Conservation (phyloP, 2,329 filamentous ascomycete genomes). For the Emergomyces africanus region DNA sequence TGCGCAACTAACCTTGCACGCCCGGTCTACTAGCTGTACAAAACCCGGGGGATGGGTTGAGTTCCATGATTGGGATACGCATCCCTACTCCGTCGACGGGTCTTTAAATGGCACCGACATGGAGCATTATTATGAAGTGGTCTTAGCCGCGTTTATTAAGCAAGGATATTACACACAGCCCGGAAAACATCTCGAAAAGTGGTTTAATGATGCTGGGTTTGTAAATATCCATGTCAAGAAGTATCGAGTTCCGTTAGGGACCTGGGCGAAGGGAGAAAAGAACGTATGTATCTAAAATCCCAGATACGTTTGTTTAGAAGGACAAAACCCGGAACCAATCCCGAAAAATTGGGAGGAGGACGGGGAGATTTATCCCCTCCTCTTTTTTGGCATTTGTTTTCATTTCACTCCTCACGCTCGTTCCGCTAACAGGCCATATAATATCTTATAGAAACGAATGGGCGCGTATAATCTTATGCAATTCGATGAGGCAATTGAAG, state of each 20-base stretch:
- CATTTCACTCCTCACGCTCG: not conserved
- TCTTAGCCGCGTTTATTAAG: not conserved
- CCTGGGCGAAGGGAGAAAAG: slow-evolving; percentile 16
- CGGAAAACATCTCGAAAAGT: slow-evolving; percentile 7
- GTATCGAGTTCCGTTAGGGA: slow-evolving; percentile 14
- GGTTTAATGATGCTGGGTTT: slow-evolving; percentile 15
- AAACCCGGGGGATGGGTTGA: slow-evolving; percentile 33
- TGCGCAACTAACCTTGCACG: slow-evolving; percentile 8
- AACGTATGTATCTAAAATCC: slow-evolving; percentile 4
- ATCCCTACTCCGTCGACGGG: not conserved
- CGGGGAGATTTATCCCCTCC: not conserved
- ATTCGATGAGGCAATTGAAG: slow-evolving; percentile 16
- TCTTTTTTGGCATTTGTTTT: not conserved
- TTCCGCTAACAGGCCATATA: not conserved
- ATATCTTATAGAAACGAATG: slow-evolving; percentile 12
- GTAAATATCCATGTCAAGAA: slow-evolving; percentile 11
- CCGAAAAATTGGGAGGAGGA: not conserved
- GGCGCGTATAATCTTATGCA: slow-evolving; percentile 16
- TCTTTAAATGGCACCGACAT: not conserved
- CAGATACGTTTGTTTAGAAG: not conserved
- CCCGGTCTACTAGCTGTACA: not conserved
- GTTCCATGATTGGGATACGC: slow-evolving; percentile 20
- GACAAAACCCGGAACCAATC: not conserved
- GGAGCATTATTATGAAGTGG: not conserved
- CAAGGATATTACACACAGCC: not conserved